Conservation (phyloP, 257 asterid genomes). For the Scutellaria barbata region DNA sequence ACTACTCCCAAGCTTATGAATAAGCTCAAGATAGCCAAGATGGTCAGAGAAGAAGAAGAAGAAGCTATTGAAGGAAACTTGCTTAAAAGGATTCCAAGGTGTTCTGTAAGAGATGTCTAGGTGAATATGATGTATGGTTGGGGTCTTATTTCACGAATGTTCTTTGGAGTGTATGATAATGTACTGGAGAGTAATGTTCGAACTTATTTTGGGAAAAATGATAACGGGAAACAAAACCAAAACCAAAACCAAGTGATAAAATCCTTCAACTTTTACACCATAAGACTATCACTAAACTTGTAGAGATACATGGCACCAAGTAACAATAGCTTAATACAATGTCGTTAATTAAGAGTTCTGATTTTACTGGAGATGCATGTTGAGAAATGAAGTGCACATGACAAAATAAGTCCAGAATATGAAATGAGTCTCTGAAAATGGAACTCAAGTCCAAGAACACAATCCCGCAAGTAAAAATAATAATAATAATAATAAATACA, state of each 20-base stretch:
- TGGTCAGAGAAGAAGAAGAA: no score
- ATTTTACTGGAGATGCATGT: conserved; percentile 7
- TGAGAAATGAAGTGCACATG: conserved; percentile 20
- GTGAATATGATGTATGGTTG: background rate
- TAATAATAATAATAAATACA: background rate
- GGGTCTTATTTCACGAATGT: background rate
- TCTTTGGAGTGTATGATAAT: conserved; percentile 10
- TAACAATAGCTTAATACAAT: conserved; percentile 1
- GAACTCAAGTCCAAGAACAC: conserved; percentile 22
- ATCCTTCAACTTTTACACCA: background rate
- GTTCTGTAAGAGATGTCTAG: background rate
- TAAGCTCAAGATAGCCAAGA: no score
- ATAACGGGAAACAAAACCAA: conserved; percentile 5
- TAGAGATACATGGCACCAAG: conserved; percentile 22
- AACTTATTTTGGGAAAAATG: background rate
- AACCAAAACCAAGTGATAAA: background rate
- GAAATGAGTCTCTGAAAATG: background rate
- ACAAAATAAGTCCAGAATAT: background rate
- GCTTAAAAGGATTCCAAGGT: background rate
- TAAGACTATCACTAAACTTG: conserved; percentile 1
- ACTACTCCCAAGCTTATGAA: no score
- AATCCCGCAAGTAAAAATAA: background rate
- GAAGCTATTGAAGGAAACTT: no score
- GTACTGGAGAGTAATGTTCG: background rate
- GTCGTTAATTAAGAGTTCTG: background rate